phyloP scores from a whole-genome alignment of 768 basidiomycete species.

The Tephrocybe sp. region DNA sequence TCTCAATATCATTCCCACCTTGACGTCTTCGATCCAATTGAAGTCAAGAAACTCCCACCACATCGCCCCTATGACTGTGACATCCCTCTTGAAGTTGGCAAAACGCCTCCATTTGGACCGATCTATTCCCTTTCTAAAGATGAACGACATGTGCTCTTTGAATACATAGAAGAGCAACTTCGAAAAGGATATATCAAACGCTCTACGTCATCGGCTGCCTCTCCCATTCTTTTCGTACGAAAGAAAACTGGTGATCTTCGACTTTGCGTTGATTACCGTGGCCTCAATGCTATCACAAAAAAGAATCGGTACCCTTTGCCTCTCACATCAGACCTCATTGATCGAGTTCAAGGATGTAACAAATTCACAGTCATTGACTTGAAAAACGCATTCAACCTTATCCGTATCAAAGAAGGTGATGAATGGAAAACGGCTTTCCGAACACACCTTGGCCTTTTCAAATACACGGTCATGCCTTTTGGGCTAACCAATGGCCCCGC shows the following conservation, averaged over 20 bases:
- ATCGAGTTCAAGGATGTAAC: constrained; percentile 24
- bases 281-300: constrained; percentile 28
- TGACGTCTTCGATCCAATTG: constrained; percentile 21
- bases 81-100: constrained; percentile 31
- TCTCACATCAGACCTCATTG: constrained; percentile 28
- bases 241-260: constrained; percentile 31
- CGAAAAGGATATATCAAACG: constrained; percentile 31
- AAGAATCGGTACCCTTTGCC: constrained; percentile 28
- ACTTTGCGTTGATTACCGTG: constrained; percentile 29
- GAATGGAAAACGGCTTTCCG: constrained; percentile 44
- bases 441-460: constrained; percentile 32
- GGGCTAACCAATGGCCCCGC: constrained; percentile 38
- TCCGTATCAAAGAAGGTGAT: constrained; percentile 35
- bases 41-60: constrained; percentile 24
- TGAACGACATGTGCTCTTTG: constrained; percentile 30
- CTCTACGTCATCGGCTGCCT: constrained; percentile 26
- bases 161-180: constrained; percentile 35
- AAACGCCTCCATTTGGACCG: constrained; percentile 27
- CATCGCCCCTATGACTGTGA: constrained; percentile 32
- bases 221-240: constrained; percentile 31
- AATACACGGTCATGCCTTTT: constrained; percentile 36
- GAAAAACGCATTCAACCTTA: constrained; percentile 31
- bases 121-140: constrained; percentile 30
- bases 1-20: background rate
- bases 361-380: constrained; percentile 34